Base-by-base conservation (phyloP, 2,329 filamentous ascomycete genomes). In the Leptographium procerum region DNA sequence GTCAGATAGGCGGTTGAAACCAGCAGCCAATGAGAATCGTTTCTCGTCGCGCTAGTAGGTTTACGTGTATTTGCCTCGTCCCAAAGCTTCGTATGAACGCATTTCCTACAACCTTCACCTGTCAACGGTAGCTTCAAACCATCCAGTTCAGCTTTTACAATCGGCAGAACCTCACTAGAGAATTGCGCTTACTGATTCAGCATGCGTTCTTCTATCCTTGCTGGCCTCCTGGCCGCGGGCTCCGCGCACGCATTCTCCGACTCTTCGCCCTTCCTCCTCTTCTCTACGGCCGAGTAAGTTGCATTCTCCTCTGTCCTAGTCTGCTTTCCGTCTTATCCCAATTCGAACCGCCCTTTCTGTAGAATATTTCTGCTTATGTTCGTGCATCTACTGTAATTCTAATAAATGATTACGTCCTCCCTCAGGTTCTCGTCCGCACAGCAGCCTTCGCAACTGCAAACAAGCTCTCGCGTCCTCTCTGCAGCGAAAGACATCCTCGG, bases 191-290 rank as follows among this genome's bases (percentile, higher is more conserved):
- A 11, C 26, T 2, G 13, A 9, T 19, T 11, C 29, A 22, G 50
- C 28, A 86, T 85, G 83, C 81, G 78, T 76, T 68, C 78, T 67
- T 78, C 77, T 58, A 69, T 73, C 68, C 67, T 79, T 67, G 71
- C 76, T 61, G 71, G 77, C 64, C 68, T 81, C 55, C 72, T 82
- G 67, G 78, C 78, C 66, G 77, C 81, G 64, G 78, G 81, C 61
- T 77, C 78, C 28, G 84, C 79, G 51, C 75, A 83, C 61, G 91
- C 89, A 29, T 94, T 96, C 71, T 84, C 83, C 62, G 87, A 96
- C 72, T 90, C 91, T 2, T 91, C 89, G 57, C 92, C 94, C 22
- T 94, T 96, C 72, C 81, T 96, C 69, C 75, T 96, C 64, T 86
- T 95, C 71, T 96, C 92, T 34, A 92, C 87, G 52, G 81, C 87